These are phyloP conservation scores for Aspergillus texensis DNA, from an alignment of 2,329 filamentous ascomycete genomes.

Conservation along the genomic window DNA sequence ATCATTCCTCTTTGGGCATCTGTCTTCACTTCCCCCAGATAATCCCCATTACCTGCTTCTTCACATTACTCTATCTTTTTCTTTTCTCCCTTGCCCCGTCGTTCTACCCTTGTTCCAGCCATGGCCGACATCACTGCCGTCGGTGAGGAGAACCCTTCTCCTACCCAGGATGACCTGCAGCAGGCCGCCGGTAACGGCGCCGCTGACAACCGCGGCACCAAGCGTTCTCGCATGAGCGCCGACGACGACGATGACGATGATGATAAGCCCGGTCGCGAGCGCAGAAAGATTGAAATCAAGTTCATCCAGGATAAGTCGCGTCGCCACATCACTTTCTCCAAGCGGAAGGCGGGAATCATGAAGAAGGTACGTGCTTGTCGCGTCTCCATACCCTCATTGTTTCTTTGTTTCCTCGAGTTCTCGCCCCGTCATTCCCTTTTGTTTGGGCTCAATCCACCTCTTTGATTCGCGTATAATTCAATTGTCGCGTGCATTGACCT, in stretches of 20 bases:
- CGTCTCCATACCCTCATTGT: conserved; percentile 17
- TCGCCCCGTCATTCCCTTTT: neutral
- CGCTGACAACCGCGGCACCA: conserved; percentile 78
- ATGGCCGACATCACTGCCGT: conserved; percentile 83
- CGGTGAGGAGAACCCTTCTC: conserved; percentile 73
- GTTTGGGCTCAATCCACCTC: neutral
- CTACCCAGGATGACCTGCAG: conserved; percentile 71
- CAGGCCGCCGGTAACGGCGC: conserved; percentile 67
- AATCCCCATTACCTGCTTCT: conserved; percentile 18
- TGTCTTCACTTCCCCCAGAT: conserved; percentile 24
- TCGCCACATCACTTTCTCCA: conserved; percentile 98
- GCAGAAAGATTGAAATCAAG: conserved; percentile 99
- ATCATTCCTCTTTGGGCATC: conserved; percentile 50
- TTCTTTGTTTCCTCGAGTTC: conserved; percentile 6
- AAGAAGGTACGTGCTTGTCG: conserved; percentile 77
- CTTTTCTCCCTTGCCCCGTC: conserved; percentile 11
- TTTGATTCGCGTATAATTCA: neutral
- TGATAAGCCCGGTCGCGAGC: conserved; percentile 95
- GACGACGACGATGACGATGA: conserved; percentile 98
- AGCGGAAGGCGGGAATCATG: conserved; percentile 99
- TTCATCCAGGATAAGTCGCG: conserved; percentile 99
- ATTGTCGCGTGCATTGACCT: conserved; percentile 6
- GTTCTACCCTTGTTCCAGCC: conserved; percentile 20
- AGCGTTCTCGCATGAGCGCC: conserved; percentile 78
- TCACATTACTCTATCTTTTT: conserved; percentile 13